Evolutionary conservation across 352 stramenopile species (phyloP).

Genomic region (Phytophthora melonis): DNA sequence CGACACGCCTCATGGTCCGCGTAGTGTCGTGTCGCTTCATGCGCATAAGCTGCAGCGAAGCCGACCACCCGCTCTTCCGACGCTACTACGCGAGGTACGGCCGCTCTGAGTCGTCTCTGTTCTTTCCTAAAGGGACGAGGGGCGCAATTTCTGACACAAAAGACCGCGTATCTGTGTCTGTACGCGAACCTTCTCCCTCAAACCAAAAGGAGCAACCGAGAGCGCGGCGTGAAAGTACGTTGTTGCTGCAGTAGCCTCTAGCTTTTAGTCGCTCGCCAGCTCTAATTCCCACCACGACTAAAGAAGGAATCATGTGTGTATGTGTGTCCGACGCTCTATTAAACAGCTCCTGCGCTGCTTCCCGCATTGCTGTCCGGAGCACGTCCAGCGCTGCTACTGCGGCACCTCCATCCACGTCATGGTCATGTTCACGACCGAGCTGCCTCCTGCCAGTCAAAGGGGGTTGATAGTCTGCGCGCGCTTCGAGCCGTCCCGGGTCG

Average conservation of each 20-base stretch:
- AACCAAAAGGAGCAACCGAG: background rate
- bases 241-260: background rate
- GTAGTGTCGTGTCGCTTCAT: constrained; percentile 32
- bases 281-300: background rate
- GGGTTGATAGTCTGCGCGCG: constrained; percentile 52
- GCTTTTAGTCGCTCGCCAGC: background rate
- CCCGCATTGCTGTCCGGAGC: constrained; percentile 55
- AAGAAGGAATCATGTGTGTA: background rate
- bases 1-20: constrained; percentile 6
- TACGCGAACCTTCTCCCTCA: background rate
- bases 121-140: background rate
- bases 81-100: constrained; percentile 37
- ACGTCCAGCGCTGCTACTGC: constrained; percentile 54
- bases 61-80: constrained; percentile 44
- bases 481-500: constrained; percentile 46
- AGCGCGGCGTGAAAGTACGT: background rate
- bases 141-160: background rate
- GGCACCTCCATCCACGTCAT: constrained; percentile 48
- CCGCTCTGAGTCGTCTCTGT: background rate
- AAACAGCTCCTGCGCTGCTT: constrained; percentile 51
- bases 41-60: constrained; percentile 37
- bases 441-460: constrained; percentile 6
- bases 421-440: constrained; percentile 32
- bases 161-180: background rate
- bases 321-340: background rate